Percentiles rank a stretch among this genome's conserved stretches.
Conservation (phyloP, 2,329 filamentous ascomycete genomes). For the Talaromyces sp. region DNA sequence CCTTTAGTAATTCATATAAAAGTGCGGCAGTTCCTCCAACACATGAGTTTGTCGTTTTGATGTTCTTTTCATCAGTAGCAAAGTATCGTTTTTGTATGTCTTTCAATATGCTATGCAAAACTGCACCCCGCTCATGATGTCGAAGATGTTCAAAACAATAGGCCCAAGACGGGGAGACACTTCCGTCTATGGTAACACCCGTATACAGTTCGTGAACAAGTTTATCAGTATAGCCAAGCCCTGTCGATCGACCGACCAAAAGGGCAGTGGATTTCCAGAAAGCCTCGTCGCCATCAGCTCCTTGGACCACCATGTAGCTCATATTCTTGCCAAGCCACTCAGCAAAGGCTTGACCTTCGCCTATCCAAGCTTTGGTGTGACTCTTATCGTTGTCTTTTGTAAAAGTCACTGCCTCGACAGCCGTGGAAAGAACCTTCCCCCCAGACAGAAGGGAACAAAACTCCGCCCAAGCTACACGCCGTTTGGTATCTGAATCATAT, state of each 20-base stretch:
- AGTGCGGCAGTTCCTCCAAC: conserved; percentile 60
- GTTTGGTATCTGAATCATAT: conserved; percentile 43
- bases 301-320: conserved; percentile 37
- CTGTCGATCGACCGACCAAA: conserved; percentile 58
- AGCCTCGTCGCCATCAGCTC: conserved; percentile 39
- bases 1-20: conserved; percentile 49
- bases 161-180: conserved; percentile 31
- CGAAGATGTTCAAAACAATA: conserved; percentile 43
- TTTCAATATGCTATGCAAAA: conserved; percentile 46
- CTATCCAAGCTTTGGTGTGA: conserved; percentile 54
- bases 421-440: conserved; percentile 56
- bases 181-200: conserved; percentile 31
- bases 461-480: conserved; percentile 61
- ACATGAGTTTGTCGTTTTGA: conserved; percentile 21
- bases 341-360: conserved; percentile 61
- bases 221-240: conserved; percentile 68
- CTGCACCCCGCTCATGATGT: conserved; percentile 46
- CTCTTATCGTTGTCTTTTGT: conserved; percentile 29
- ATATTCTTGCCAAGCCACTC: conserved; percentile 69
- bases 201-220: conserved; percentile 40
- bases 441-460: conserved; percentile 56
- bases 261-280: conserved; percentile 38
- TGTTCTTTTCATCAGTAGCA: conserved; percentile 19
- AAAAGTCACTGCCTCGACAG: conserved; percentile 53
- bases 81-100: conserved; percentile 43